A percentile compares a stretch with the other conserved stretches of the same genome.
Conservation (phyloP, 148 eudicot species). For the Tetragonia tetragonoides region DNA sequence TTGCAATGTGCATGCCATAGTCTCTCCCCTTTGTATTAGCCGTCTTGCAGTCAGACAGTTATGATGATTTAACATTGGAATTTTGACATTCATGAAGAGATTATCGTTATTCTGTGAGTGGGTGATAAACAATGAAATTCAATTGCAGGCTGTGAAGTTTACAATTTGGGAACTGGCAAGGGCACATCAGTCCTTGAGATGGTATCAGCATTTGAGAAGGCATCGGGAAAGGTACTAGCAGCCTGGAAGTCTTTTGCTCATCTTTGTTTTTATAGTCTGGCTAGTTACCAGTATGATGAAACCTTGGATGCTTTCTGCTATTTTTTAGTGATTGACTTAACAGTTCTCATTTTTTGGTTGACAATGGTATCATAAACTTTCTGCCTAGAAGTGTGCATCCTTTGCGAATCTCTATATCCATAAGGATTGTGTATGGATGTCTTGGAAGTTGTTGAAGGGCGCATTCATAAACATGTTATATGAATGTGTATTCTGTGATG, state of each 20-base stretch:
- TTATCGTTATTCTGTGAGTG: neutral
- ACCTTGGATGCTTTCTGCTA: neutral
- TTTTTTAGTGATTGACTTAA: neutral
- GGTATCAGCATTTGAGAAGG: conserved; percentile 96
- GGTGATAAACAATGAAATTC: conserved; percentile 1
- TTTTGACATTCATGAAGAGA: neutral
- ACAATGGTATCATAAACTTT: neutral
- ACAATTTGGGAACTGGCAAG: conserved; percentile 94
- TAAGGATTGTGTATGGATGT: neutral
- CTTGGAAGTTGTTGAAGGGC: neutral
- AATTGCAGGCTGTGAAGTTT: conserved; percentile 83
- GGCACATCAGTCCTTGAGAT: conserved; percentile 94
- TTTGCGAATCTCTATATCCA: neutral
- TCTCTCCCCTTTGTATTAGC: neutral
- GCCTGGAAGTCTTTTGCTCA: conserved; percentile 5
- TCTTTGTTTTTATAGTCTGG: neutral
- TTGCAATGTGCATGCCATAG: neutral
- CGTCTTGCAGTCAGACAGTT: neutral
- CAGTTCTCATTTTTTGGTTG: neutral
- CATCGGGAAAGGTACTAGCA: conserved; percentile 81
- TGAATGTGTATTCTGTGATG: neutral
- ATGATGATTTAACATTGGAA: neutral
- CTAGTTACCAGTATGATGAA: neutral
- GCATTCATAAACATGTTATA: neutral
- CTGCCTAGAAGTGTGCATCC: neutral